Conservation (phyloP, 164 flowering plant genomes). For the Chloranthus sessilifolius region DNA sequence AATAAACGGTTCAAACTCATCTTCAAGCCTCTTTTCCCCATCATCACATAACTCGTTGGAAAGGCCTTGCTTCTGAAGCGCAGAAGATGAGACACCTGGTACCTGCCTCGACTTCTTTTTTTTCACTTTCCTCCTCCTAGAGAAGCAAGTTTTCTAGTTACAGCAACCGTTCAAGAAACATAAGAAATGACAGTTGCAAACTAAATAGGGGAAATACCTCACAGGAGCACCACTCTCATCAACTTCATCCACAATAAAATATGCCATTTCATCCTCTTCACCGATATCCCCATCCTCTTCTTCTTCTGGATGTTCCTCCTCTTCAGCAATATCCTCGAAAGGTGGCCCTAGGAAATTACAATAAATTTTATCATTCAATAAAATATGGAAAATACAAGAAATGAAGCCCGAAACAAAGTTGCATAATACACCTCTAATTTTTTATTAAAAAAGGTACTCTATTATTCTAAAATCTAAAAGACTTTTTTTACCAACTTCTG, state of each 20-base stretch:
- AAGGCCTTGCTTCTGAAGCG: constrained; percentile 49
- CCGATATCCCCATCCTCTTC: constrained; percentile 64
- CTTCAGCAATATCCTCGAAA: constrained; percentile 73
- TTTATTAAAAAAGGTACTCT: too few species aligned
- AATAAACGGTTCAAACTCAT: constrained; percentile 78
- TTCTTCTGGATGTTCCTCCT: constrained; percentile 56
- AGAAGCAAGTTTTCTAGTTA: not conserved
- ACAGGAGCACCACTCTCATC: constrained; percentile 70
- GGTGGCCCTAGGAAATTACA: constrained; percentile 30
- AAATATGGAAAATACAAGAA: not conserved
- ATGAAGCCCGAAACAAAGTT: not conserved
- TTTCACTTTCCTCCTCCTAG: constrained; percentile 44
- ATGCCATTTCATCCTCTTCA: constrained; percentile 92
- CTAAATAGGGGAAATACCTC: constrained; percentile 57
- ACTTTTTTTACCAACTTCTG: too few species aligned
- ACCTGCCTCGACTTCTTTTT: constrained; percentile 49
- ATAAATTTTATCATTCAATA: not conserved
- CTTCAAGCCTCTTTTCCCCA: constrained; percentile 56
- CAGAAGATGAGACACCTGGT: constrained; percentile 64
- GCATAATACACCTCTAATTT: too few species aligned
- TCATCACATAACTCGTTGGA: constrained; percentile 40
- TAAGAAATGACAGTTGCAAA: not conserved
- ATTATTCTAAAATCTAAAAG: too few species aligned
- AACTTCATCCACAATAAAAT: constrained; percentile 76
- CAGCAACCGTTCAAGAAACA: not conserved